Base-by-base conservation (phyloP, 2,329 filamentous ascomycete genomes). In the Pseudogymnoascus pannorum region DNA sequence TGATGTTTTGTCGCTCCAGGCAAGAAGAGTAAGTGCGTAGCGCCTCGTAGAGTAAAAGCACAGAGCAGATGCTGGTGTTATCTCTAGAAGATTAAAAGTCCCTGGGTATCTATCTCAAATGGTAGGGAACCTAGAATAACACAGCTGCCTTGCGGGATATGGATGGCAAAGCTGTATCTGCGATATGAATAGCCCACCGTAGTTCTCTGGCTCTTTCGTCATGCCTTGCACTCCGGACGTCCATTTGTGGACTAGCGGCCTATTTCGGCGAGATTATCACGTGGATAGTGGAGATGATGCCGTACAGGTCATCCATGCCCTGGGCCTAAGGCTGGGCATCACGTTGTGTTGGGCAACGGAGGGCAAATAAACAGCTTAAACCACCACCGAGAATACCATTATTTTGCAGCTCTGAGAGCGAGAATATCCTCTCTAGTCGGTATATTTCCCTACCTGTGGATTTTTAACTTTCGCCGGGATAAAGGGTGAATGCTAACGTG, bases 331-430 rank as follows among this genome's bases (percentile, higher is more conserved):
- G 26, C 48, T 54, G 48, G 48, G 26, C 48, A 54, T 54, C 48
- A 54, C 48, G 48, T 54, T 54, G 42, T 38, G 38, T 54, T 54
- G 48, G 48, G 48, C 48, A 54, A 54, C 48, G 48, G 26, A 54
- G n/a, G 48, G 44, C 29, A 31, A 54, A 54, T 54, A 54, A 54
- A 54, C 48, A 54, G 48, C 48, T 54, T 54, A 16, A 54, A 31
- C 5, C 24, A 54, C 24, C 48, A 54, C 35, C 60, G 36, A 62
- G 44, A 54, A 57, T 57, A 48, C 59, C 61, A 60, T 33, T 36
- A 57, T 36, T 36, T 22, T 20, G 40, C 20, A 58, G 38, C 44
- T 31, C 59, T 31, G 36, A 35, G 57, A 62, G 29, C 48, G 8
- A 54, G 48, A 31, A 54, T 54, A n/a, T 54, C 24, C 26, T 54